Conservation (phyloP, 176 grass and related monocot species). For the Hordeum vulgare region MorexV3_pseudomolecules_assembly NC_058520.1:597089994-597090493, state of each 20-base stretch:
- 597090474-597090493: constrained; percentile 61
- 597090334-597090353: background rate
- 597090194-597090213: background rate
- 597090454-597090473: constrained; percentile 73
- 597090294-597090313: background rate
- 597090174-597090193: background rate
- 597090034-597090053: too few relatives aligned
- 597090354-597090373: background rate
- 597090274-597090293: background rate
- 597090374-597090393: background rate
- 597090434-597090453: constrained; percentile 56
- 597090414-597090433: constrained; percentile 22
- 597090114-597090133: background rate
- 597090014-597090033: too few relatives aligned
- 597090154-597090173: too few relatives aligned
- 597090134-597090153: background rate
- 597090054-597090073: too few relatives aligned
- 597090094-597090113: too few relatives aligned
- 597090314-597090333: background rate
- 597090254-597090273: constrained; percentile 25
- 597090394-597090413: background rate
- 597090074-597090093: too few relatives aligned
- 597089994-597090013: too few relatives aligned
- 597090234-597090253: background rate
- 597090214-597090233: constrained; percentile 20